Percentiles rank a stretch among this genome's conserved stretches.
Conservation (phyloP, 2,329 filamentous ascomycete species). For the Sporothrix inflata region DNA sequence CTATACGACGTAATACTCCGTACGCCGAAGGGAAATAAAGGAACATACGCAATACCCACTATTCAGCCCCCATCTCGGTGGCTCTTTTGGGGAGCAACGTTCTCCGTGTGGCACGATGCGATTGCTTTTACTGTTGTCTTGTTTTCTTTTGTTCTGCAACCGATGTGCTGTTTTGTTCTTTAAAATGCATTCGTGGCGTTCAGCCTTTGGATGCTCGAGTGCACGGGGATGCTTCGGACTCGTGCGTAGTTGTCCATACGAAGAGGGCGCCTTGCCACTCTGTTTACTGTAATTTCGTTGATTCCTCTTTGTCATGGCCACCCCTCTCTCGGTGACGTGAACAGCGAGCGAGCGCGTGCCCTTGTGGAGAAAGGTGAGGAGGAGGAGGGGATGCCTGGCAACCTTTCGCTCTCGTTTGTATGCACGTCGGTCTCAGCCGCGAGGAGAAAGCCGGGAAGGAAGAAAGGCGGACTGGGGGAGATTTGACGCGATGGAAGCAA, state of each 20-base stretch:
- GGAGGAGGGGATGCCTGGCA: neutral
- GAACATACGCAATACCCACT: neutral
- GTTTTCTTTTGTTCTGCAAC: neutral
- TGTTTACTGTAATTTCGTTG: neutral
- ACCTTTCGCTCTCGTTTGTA: neutral
- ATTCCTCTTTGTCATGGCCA: neutral
- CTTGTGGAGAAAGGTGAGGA: neutral
- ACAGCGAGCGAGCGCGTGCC: neutral
- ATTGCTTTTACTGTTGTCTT: neutral
- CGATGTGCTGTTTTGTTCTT: neutral
- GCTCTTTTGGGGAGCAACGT: neutral
- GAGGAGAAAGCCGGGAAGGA: slow-evolving; percentile 4
- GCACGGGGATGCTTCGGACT: neutral
- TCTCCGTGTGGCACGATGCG: neutral
- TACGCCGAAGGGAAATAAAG: slow-evolving; percentile 4
- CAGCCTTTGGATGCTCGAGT: neutral
- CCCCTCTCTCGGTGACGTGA: slow-evolving; percentile 1
- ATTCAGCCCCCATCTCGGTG: slow-evolving; percentile 11
- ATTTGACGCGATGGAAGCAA: slow-evolving; percentile 1
- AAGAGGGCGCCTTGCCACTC: neutral
- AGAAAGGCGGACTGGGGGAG: neutral
- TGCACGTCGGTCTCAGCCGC: slow-evolving; percentile 6
- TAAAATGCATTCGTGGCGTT: neutral
- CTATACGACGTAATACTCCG: neutral
- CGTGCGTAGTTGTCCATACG: neutral